Evolutionary conservation across 768 basidiomycete species (phyloP).

Genomic region (Cantharellus cinnabarinus): DNA sequence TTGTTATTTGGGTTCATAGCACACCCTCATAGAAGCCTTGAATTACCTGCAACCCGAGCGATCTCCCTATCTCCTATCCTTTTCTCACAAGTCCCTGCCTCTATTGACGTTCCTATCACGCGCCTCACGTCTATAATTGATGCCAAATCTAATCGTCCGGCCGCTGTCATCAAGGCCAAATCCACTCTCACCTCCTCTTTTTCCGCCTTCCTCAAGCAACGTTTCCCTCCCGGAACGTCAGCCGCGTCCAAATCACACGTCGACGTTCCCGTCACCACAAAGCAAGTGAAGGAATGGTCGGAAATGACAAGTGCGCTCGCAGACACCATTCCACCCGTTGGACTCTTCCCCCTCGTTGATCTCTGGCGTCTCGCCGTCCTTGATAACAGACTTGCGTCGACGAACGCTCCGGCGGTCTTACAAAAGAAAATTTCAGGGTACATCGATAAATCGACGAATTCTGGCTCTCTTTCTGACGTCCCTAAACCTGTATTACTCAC

Average conservation of each 20-base stretch:
- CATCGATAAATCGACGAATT: background rate
- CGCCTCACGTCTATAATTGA: constrained; percentile 51
- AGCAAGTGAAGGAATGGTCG: constrained; percentile 11
- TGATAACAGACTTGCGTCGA: constrained; percentile 29
- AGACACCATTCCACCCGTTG: constrained; percentile 26
- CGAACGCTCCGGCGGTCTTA: background rate
- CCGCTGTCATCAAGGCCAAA: constrained; percentile 20
- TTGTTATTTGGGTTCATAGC: constrained; percentile 22
- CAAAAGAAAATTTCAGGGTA: background rate
- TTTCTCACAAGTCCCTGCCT: constrained; percentile 42
- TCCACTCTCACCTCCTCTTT: constrained; percentile 28
- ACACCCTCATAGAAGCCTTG: constrained; percentile 47
- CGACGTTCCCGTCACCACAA: background rate
- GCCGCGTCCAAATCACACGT: background rate
- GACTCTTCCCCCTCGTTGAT: constrained; percentile 66
- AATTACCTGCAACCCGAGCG: constrained; percentile 37
- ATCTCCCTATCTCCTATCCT: constrained; percentile 57
- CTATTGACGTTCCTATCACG: constrained; percentile 36
- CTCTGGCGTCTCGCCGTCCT: constrained; percentile 64
- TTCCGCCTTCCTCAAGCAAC: constrained; percentile 42
- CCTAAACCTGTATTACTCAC: constrained; percentile 43
- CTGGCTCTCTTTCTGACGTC: background rate
- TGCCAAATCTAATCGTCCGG: constrained; percentile 15
- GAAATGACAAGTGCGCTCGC: constrained; percentile 26
- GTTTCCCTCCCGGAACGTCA: constrained; percentile 21